Evolutionary conservation across 306 rosid genomes (phyloP), one percentile per base, ranked within the genome.

Genomic region (Fragaria iinumae): DNA sequence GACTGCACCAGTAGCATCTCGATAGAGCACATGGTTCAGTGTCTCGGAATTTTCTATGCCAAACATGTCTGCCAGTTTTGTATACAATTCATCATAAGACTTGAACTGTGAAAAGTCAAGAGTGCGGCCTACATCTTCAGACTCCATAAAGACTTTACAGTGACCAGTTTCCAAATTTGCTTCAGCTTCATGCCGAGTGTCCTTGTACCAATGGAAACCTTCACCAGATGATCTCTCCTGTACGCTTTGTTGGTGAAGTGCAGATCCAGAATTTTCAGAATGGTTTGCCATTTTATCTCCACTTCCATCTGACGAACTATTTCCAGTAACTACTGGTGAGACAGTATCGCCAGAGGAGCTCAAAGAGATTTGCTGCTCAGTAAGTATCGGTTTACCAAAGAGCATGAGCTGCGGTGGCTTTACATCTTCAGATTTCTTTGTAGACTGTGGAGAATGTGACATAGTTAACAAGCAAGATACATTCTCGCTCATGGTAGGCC

Each of bases 71-170:
- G 91, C 84, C 4, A 93, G 80, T 77, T 89, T 89, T 76, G 84
- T 78, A 74, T 80, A 39, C 78, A 92, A 68, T 77, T 92, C 91
- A 9, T 88, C 90, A 1, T 89, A 92, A 23, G 97, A 95, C 5
- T 80, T 81, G 23, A 90, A 89, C 75, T 76, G 79, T 0, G 93
- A 87, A 55, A 92, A 90, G 86, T 95, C 92, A 41, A 89, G 79
- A 48, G 91, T 87, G 70, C 92, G 90, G 39, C 99, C 97, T 11
- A 92, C 87, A 11, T 89, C 89, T 76, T 90, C 91, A 0, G 91
- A 89, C 63, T 90, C 96, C 89, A 89, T 85, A 55, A 91, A 86
- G 69, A 91, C 87, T 80, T 92, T 88, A 80, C 97, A 92, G 80
- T 90, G 96, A 72, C 88, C 93, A 0, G 83, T 83, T 68, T 91